A percentile compares a stretch with the other conserved stretches of the same genome.
These are phyloP conservation scores for Penicillium atrosanguineum DNA, from an alignment of 495 filamentous ascomycete species.

Conservation along the genomic window DNA sequence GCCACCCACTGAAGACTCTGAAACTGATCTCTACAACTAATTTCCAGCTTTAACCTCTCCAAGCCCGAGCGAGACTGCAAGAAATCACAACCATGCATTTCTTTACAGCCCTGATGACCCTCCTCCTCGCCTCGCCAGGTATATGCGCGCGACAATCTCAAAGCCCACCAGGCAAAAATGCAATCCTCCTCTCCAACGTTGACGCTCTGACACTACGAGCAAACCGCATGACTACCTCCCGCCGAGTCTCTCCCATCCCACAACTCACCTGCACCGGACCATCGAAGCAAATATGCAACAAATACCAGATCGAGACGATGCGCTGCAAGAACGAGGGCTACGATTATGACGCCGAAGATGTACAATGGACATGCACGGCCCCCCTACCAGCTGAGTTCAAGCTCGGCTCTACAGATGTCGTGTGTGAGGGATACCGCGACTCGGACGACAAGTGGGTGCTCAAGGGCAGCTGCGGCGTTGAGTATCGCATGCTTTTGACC, in stretches of 20 bases:
- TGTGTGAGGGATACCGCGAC: slow-evolving; percentile 83
- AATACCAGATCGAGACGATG: slow-evolving; percentile 76
- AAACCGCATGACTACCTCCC: slow-evolving; percentile 61
- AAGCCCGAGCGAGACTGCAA: neutral
- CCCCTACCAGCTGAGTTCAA: slow-evolving; percentile 79
- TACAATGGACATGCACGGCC: slow-evolving; percentile 88
- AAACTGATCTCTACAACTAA: neutral
- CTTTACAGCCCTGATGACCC: slow-evolving; percentile 3
- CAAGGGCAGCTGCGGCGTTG: slow-evolving; percentile 88
- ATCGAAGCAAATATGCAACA: slow-evolving; percentile 49
- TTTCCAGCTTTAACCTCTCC: neutral
- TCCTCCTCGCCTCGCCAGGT: slow-evolving; percentile 33
- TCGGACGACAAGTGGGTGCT: slow-evolving; percentile 79
- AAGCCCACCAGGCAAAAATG: slow-evolving; percentile 50
- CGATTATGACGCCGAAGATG: slow-evolving; percentile 64
- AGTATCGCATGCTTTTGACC: slow-evolving; percentile 82
- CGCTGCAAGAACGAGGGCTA: slow-evolving; percentile 82
- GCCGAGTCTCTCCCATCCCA: slow-evolving; percentile 73
- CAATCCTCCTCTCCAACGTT: slow-evolving; percentile 73
- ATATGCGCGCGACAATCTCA: slow-evolving; percentile 13
- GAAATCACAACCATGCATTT: slow-evolving; percentile 3
- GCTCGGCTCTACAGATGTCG: slow-evolving; percentile 84
- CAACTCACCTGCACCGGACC: slow-evolving; percentile 82
- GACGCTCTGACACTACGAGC: slow-evolving; percentile 72
- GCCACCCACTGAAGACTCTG: neutral